Base-by-base conservation (phyloP, 1,139 yeast species). In the Taphrina flavorubra region DNA sequence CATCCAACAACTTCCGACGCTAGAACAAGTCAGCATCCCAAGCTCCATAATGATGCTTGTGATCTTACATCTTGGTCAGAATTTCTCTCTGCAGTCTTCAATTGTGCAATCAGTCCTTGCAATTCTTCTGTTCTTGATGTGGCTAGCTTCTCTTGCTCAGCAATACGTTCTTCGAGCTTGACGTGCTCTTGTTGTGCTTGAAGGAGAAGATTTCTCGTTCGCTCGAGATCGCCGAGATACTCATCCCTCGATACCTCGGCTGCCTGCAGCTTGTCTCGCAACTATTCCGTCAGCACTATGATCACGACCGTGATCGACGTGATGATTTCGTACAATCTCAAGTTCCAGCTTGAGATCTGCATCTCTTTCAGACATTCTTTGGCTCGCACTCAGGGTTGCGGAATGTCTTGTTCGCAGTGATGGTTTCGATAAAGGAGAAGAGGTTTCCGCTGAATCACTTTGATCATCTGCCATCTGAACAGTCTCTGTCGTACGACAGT, bases 181-280 rank as follows among this genome's bases (percentile, higher is more conserved):
- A 40, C 49, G 16, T 56, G 49, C 10, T 37, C 13, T 18, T 37
- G 20, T 14, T 56, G 47, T n/a, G 42, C 25, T 11, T n/a, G 14
- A 14, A 14, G 8, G 20, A 56, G 49, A 6, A 14, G 10, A 16
- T 2, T 8, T 8, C 49, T 14, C n/a, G 60, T 31, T 14, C 36
- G 60, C 18, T 56, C 37, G 14, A 39, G 49, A 16, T 56, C 49
- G 5, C 2, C 18, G 36, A n/a, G 49, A 40, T 16, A 11, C 36
- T 37, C 60, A 31, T 56, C 60, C 18, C 49, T 18, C 37, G 60
- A 47, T 8, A n/a, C 37, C n/a, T 56, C 60, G 1, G 49, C 60
- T 18, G 25, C 49, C 36, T 39, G 14, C 14, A 56, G 36, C 20
- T 20, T 56, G 34, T 39, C 60, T 16, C 49, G 46, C 36, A 56